Base-by-base conservation (phyloP, 2,329 filamentous ascomycete species). In the Aureobasidium mangrovei region DNA sequence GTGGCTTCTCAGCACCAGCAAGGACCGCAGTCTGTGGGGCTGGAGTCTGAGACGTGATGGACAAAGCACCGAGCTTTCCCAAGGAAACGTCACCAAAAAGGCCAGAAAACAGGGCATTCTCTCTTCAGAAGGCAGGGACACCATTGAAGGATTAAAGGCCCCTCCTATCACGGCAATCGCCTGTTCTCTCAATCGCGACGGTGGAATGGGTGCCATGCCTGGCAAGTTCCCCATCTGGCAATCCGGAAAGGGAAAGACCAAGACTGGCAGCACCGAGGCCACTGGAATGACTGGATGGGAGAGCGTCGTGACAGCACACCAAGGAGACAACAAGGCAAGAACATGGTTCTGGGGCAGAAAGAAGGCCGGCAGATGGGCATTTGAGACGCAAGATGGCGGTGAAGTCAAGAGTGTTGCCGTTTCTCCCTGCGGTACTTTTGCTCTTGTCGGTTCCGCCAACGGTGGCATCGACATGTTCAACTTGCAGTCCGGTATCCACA, bases 321-420 rank as follows among this genome's bases (percentile, higher is more conserved):
- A 85, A 64, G 82, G 85, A 49, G 91, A 97, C 64, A 79, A 83
- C 42, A 87, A 81, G 65, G 93, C 90, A 18, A 82, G 93, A 52
- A 97, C 93, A 1, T 98, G 93, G 93, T 96, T 96, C 71, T 97
- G 93, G 91, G 93, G 91, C 4, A 84, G 89, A 55, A 96, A 94
- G 71, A 84, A 86, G 63, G 91, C 93, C 46, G 93, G 93, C 8
- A 80, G 93, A 59, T 98, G 93, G 93, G 85, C 87, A 0, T 88
- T 98, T 61, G 83, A 87, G 60, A 96, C 91, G 0, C 81, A 85
- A 39, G 93, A 98, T 70, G 81, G 81, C 18, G 80, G 82, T n/a
- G 81, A 89, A 63, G 91, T 95, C 35, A 79, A 74, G 60, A 91
- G 87, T 52, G 89, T 98, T 24, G 81, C 90, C 8, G 85, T 98